Conservation (phyloP, 2,329 filamentous ascomycete genomes). For the Drechslera avenae region DNA sequence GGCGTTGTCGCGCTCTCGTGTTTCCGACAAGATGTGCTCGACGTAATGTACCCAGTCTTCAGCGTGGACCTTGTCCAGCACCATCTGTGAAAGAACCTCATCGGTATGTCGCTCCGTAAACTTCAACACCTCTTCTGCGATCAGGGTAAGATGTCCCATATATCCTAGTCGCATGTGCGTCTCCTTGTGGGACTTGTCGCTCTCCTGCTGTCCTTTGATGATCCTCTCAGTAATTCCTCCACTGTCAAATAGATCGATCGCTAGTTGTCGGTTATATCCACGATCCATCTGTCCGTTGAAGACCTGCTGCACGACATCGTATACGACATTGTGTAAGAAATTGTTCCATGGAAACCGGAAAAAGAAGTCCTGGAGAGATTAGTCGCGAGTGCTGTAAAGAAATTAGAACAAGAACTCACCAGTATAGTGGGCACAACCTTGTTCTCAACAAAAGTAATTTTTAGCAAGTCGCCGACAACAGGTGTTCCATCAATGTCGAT, state of each 20-base stretch:
- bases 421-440: conserved; percentile 93
- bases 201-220: conserved; percentile 84
- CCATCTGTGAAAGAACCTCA: conserved; percentile 80
- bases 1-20: conserved; percentile 94
- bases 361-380: conserved; percentile 78
- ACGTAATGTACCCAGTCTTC: conserved; percentile 94
- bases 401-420: conserved; percentile 60
- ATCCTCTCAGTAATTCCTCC: conserved; percentile 90
- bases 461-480: conserved; percentile 91
- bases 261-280: conserved; percentile 86
- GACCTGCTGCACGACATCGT: conserved; percentile 98
- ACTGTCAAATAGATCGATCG: conserved; percentile 89
- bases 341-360: conserved; percentile 99
- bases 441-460: conserved; percentile 95
- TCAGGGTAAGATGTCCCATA: conserved; percentile 96
- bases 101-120: conserved; percentile 94
- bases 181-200: conserved; percentile 81
- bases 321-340: conserved; percentile 98
- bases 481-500: conserved; percentile 68
- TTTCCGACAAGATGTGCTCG: conserved; percentile 89
- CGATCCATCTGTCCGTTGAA: conserved; percentile 98
- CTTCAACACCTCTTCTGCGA: conserved; percentile 97
- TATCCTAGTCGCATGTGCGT: conserved; percentile 93
- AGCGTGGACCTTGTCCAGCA: conserved; percentile 87
- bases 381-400: conserved; percentile 1